Evolutionary conservation across 345 rosid species (phyloP), one percentile per base, ranked within the genome.

Genomic region (Kernera saxatilis): DNA sequence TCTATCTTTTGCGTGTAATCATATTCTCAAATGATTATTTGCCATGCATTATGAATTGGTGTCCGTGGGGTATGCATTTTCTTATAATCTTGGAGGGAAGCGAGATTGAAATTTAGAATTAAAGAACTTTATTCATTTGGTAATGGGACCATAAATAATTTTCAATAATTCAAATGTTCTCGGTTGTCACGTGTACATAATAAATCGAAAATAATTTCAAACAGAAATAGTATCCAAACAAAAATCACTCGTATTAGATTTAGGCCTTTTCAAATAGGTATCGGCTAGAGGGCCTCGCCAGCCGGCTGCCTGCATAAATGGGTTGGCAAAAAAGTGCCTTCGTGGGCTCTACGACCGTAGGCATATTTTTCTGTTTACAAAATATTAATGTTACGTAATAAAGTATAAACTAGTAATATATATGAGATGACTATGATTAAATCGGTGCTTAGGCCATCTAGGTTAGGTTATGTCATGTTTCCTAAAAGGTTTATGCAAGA

Each of bases 61-160:
- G 40, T 39, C 57, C 29, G 64, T 72, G 71, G 71, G 71, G 56
- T 25, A 62, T 53, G 62, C 40, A 33, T 54, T 45, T 64, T 45
- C 32, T 44, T 26, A 64, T 35, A 45, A 26, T 55, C 29, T 64
- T 57, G 71, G 77, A 64, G 77, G 71, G 77, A 64, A 64, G 9
- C 30, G 11, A 45, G 23, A 64, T 72, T 64, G 64, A 72, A 72
- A 73, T 64, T 54, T 65, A 19, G 49, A 46, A 33, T 25, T 44
- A 55, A 73, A 55, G 23, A 64, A 73, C 57, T 64, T 55, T 73
- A 73, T 50, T 45, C 57, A 64, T 55, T 35, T 45, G 12, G 32
- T 54, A 25, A 46, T 13, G 71, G 71, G 57, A 14, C 70, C 65
- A 64, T 35, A 5, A 33, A 32, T 15, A n/a, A 3, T 37, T 54